Conservation (phyloP, 805 yeast species). For the Aciculoconidium aculeatum region DNA sequence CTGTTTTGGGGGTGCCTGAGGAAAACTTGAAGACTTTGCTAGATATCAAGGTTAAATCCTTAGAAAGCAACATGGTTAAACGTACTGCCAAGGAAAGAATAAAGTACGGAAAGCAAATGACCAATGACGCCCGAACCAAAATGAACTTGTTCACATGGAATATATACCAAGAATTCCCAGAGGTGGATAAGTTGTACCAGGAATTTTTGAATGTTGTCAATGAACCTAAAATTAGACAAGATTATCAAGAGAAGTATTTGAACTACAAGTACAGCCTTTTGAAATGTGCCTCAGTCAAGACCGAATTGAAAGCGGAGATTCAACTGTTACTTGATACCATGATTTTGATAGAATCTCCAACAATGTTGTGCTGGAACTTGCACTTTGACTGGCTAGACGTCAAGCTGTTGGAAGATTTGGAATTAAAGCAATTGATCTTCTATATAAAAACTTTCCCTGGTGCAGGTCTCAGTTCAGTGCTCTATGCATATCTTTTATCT, state of each 20-base stretch:
- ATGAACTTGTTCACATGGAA: conserved; percentile 41
- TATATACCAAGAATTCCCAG: conserved; percentile 40
- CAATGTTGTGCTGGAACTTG: conserved; percentile 62
- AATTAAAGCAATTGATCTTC: conserved; percentile 37
- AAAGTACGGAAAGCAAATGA: conserved; percentile 39
- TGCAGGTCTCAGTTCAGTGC: conserved; percentile 55
- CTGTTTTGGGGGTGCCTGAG: conserved; percentile 38
- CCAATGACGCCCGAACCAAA: conserved; percentile 32
- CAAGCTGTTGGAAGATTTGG: conserved; percentile 42
- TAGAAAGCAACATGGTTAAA: conserved; percentile 36
- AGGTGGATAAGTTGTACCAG: conserved; percentile 49
- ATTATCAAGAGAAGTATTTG: conserved; percentile 55
- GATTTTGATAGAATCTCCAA: conserved; percentile 55
- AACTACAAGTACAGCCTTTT: conserved; percentile 52
- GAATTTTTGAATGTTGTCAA: conserved; percentile 49
- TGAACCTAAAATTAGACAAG: conserved; percentile 56
- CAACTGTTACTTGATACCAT: conserved; percentile 61
- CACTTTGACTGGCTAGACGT: conserved; percentile 73
- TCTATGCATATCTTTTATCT: conserved; percentile 61
- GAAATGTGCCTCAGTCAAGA: conserved; percentile 41
- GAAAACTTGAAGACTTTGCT: conserved; percentile 41
- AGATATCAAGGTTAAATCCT: conserved; percentile 33
- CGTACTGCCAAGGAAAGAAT: conserved; percentile 43
- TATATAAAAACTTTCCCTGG: conserved; percentile 53
- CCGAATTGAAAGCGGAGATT: conserved; percentile 35